Conservation (phyloP, 1,284 basidiomycete species). For the Sanguinoderma infundibulare region DNA sequence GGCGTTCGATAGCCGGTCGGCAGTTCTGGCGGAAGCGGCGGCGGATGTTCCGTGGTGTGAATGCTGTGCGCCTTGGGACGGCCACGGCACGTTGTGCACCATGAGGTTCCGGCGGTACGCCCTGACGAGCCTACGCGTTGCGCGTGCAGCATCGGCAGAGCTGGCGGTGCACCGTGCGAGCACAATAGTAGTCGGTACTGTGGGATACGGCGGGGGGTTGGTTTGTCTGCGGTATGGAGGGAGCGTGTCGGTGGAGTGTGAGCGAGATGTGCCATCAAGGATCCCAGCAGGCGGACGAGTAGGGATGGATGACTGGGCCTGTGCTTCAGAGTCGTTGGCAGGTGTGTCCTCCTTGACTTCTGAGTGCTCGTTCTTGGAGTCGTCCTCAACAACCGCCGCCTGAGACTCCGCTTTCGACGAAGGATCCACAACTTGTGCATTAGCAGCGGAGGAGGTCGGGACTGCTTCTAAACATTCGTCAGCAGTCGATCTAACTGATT, state of each 20-base stretch:
- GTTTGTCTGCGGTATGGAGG: background rate
- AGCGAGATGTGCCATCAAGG: background rate
- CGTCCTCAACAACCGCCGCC: background rate
- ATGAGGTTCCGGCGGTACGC: background rate
- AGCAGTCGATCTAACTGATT: background rate
- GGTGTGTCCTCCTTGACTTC: background rate
- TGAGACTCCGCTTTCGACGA: background rate
- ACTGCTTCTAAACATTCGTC: background rate
- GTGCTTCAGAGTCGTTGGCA: no score
- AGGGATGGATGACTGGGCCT: background rate
- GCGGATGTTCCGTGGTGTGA: background rate
- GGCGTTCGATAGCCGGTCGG: background rate
- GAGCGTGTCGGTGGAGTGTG: background rate
- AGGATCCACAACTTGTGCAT: background rate
- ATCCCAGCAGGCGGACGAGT: background rate
- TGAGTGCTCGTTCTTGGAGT: background rate
- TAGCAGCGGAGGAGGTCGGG: background rate
- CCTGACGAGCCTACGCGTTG: background rate
- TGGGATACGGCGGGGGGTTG: background rate
- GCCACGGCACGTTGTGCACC: background rate
- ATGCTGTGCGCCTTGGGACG: background rate
- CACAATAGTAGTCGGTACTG: background rate
- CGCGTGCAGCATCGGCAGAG: background rate
- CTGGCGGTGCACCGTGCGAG: background rate
- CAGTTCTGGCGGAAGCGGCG: background rate